Percentiles rank a stretch among this genome's conserved stretches.
These are phyloP conservation scores for Myxozyma sirexii DNA, from an alignment of 805 yeast genomes.

Conservation along the genomic window DNA sequence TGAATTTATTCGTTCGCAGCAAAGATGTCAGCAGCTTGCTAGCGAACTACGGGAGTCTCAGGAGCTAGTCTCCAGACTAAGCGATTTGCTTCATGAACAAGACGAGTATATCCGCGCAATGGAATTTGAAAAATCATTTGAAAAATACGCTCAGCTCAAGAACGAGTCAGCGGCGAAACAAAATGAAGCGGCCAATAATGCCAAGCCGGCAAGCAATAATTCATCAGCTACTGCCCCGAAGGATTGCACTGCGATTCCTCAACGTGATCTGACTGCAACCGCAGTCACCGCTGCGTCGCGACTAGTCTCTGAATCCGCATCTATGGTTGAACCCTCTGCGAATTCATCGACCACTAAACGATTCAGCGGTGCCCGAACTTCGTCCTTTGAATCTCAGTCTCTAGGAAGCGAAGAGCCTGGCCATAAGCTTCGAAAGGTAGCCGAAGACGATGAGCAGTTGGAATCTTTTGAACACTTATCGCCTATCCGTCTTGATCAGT, in stretches of 20 bases:
- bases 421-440: neutral
- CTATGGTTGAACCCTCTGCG: neutral
- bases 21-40: neutral
- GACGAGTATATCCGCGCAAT: slow-evolving; percentile 25
- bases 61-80: neutral
- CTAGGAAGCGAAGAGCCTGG: neutral
- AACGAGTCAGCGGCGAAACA: neutral
- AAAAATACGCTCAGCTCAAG: neutral
- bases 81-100: slow-evolving; percentile 20
- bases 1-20: neutral
- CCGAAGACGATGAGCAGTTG: slow-evolving; percentile 12
- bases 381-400: neutral
- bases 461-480: slow-evolving; percentile 15
- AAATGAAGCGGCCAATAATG: neutral
- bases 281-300: neutral
- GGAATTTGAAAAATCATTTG: slow-evolving; percentile 14
- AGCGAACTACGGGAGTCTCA: slow-evolving; percentile 15
- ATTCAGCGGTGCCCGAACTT: neutral
- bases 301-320: neutral
- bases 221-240: neutral
- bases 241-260: neutral
- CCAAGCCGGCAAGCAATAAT: neutral
- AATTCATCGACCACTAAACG: neutral
- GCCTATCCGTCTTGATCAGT: slow-evolving; percentile 8
- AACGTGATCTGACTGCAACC: neutral